These are phyloP conservation scores for Botrytis paeoniae DNA, from an alignment of 2,329 filamentous ascomycete genomes.

Conservation along the genomic window DNA sequence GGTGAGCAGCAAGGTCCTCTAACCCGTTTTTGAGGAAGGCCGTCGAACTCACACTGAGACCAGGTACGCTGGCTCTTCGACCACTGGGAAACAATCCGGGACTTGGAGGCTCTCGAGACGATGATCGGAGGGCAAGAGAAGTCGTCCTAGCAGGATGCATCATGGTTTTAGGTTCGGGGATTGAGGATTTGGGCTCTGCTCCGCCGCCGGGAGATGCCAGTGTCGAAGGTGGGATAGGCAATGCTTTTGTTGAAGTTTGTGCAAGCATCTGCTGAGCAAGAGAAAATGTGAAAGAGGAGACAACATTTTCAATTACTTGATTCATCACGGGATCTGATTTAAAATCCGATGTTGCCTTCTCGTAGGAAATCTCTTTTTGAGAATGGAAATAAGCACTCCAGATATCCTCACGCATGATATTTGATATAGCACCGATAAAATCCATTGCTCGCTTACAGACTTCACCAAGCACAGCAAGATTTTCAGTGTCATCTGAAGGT, in stretches of 20 bases:
- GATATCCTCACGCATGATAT: constrained; percentile 77
- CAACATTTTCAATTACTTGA: constrained; percentile 67
- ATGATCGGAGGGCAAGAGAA: constrained; percentile 50
- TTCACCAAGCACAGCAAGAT: constrained; percentile 77
- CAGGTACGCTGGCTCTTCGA: constrained; percentile 41
- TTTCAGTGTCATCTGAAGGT: constrained; percentile 61
- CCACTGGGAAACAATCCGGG: constrained; percentile 53
- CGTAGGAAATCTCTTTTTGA: constrained; percentile 17
- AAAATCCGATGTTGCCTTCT: constrained; percentile 37
- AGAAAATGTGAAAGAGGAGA: constrained; percentile 75
- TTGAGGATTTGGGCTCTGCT: constrained; percentile 57
- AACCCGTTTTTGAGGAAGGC: constrained; percentile 62
- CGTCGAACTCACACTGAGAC: constrained; percentile 42
- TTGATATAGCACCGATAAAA: constrained; percentile 78
- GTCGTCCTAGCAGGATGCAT: constrained; percentile 65
- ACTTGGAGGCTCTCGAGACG: constrained; percentile 47
- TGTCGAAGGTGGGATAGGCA: constrained; percentile 63
- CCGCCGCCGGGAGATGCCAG: constrained; percentile 43
- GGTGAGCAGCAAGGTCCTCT: constrained; percentile 76
- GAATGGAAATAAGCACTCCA: constrained; percentile 51
- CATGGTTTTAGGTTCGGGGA: constrained; percentile 68
- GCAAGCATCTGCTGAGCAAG: constrained; percentile 73
- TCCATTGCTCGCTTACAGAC: constrained; percentile 78
- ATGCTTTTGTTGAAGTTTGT: constrained; percentile 67
- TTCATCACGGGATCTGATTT: constrained; percentile 41